Evolutionary conservation across 495 filamentous ascomycete genomes (phyloP), one percentile per base, ranked within the genome.

Genomic region (Neurospora sp.): DNA sequence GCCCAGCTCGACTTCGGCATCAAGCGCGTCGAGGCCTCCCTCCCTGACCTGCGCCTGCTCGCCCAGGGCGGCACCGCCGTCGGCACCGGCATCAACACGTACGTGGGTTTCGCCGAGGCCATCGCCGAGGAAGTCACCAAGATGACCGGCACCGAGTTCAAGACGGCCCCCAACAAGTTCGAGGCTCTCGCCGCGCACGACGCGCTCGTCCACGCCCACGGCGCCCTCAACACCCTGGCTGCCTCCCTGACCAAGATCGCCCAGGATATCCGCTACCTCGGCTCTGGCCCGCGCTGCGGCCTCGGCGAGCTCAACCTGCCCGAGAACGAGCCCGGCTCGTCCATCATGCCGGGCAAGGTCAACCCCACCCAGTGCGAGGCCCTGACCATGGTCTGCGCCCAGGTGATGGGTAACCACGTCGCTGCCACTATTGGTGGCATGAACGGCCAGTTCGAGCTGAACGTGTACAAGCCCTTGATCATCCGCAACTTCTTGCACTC

Each of bases 271-370:
- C 91, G 96, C 74, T 98, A 96, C 85, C 92, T 99, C 22, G 96
- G 96, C 71, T 97, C 93, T 75, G 96, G 96, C 10, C 96, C 96
- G 48, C 92, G 96, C 70, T 99, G 96, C 84, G 96, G 96, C 76
- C 90, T 98, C 12, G 95, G 94, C 70, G 96, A 99, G 84, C 88
- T 99, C 68, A 87, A 85, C 79, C 89, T 99, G 37, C 96, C 96
- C 44, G 96, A 99, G 86, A 99, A 99, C 84, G 96, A 99, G 87
- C 96, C 96, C 20, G 96, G 96, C 68, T 92, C 89, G 77, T 96
- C 92, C 71, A 98, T 99, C 85, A 99, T 99, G 96, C 96, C 96
- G 39, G 96, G 96, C 76, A 99, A 99, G 87, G 96, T 99, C 77
- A 99, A 99, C 87, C 96, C 96, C 41, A 99, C 96, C 37, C 96